A percentile compares a stretch with the other conserved stretches of the same genome.
Evolutionary conservation across 176 grass and related monocot genomes (phyloP).

Genomic region (Phyllostachys edulis): DNA sequence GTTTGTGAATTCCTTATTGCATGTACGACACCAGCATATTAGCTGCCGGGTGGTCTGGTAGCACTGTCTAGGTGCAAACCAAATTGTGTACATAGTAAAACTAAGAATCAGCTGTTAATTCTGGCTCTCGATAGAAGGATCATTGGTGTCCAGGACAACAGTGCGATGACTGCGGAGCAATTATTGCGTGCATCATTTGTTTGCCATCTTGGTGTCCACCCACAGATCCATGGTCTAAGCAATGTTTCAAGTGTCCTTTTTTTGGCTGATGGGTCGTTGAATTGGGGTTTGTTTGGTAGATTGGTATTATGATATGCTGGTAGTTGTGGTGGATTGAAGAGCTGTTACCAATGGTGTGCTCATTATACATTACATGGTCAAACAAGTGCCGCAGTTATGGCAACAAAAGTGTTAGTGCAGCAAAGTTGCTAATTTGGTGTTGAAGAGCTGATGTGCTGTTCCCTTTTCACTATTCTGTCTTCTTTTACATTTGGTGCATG

Average conservation of each 20-base stretch:
- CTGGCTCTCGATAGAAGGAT: not conserved
- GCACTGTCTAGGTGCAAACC: not conserved
- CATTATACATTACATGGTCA: not conserved
- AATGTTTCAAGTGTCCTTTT: not conserved
- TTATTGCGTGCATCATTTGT: not conserved
- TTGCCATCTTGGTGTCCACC: not conserved
- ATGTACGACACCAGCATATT: not conserved
- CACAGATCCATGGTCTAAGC: not conserved
- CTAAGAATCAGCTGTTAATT: not conserved
- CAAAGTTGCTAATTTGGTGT: not conserved
- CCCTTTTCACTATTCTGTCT: not conserved
- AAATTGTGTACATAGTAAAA: not conserved
- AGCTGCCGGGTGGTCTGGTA: not conserved
- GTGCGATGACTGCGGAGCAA: not conserved
- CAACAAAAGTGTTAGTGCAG: not conserved
- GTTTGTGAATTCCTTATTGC: constrained; percentile 1
- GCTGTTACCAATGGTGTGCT: not conserved
- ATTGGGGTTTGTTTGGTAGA: not conserved
- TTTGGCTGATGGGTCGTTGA: not conserved
- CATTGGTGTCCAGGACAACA: not conserved
- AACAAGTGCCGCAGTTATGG: not conserved
- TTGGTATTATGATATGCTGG: not conserved
- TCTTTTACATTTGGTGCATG: not conserved
- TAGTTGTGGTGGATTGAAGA: not conserved
- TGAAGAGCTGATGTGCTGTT: not conserved